Evolutionary conservation across 768 basidiomycete species (phyloP).

Genomic region (Boletus subparvulus): DNA sequence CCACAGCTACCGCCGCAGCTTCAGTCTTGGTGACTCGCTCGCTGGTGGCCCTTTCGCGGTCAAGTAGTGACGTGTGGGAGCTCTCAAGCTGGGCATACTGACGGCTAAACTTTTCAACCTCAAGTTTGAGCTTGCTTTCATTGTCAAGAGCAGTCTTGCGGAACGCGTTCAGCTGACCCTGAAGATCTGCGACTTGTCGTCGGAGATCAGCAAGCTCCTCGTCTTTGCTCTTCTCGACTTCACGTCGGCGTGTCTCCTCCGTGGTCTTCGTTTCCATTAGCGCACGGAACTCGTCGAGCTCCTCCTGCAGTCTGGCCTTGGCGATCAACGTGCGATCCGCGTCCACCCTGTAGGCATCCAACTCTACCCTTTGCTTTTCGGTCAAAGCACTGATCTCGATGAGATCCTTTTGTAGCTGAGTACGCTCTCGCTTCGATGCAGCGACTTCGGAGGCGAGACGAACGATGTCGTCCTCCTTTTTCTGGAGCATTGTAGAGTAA

Average conservation of each 20-base stretch:
- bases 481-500: conserved; percentile 70
- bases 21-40: conserved; percentile 51
- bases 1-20: conserved; percentile 51
- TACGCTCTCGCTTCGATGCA: conserved; percentile 52
- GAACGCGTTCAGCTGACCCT: conserved; percentile 64
- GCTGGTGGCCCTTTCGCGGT: conserved; percentile 55
- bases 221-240: conserved; percentile 87
- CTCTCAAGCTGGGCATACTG: conserved; percentile 61
- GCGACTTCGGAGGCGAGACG: conserved; percentile 55
- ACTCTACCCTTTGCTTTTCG: conserved; percentile 61
- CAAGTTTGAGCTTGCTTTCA: conserved; percentile 73
- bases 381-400: conserved; percentile 69
- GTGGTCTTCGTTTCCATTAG: conserved; percentile 81
- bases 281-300: conserved; percentile 84
- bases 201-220: conserved; percentile 77
- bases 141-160: conserved; percentile 60
- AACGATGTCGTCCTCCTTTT: conserved; percentile 71
- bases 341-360: conserved; percentile 58
- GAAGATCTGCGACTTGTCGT: conserved; percentile 55
- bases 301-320: conserved; percentile 68
- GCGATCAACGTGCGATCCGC: conserved; percentile 43
- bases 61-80: conserved; percentile 63
- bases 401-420: conserved; percentile 55
- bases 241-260: conserved; percentile 79
- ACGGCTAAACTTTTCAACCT: conserved; percentile 62